Evolutionary conservation across 169 alveolate genomes (phyloP), one percentile per base, ranked within the genome.

Genomic region (Cryptosporidium sp.): DNA sequence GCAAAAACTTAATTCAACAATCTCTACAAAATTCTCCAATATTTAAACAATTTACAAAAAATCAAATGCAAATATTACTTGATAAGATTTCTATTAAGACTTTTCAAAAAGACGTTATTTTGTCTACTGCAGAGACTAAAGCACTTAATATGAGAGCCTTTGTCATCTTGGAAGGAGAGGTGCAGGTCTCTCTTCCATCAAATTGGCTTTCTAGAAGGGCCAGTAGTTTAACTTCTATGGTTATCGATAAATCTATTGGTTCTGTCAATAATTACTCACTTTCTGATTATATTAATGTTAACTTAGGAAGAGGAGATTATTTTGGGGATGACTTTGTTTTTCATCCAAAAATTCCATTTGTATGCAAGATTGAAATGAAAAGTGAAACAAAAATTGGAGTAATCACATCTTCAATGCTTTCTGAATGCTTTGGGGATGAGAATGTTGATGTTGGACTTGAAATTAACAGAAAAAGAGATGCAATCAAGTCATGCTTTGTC

Each of bases 291-390:
- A 80, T 80, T 6, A 23, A 61, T 9, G 91, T 75, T 26, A 86
- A 86, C 51, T 93, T 96, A 87, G 93, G 94, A 48, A 92, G 97
- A 69, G 99, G 99, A 0, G 97, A 96, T 69, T 94, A 97, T 48
- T 97, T 97, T 72, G 99, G 99, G 5, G 99, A 97, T 87, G 97
- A 96, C 73, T 96, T 94, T 80, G 96, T 96, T 1, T 80, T 94
- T 37, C 91, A 93, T 58, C 97, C 97, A n/a, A 96, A 94, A 67
- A 87, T 92, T 26, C 95, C 96, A 39, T 95, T 96, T 73, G 85
- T 75, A 26, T 97, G 96, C 91, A 93, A 94, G 29, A 95, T 95
- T 35, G 92, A 94, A 68, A 92, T 94, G 71, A 85, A 92, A 61
- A 93, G 92, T 14, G 92, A 91, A 18, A 60, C 91, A 48, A 75